These are phyloP conservation scores for Favolaschia claudopus DNA, from an alignment of 768 basidiomycete species.

Conservation along the genomic window DNA sequence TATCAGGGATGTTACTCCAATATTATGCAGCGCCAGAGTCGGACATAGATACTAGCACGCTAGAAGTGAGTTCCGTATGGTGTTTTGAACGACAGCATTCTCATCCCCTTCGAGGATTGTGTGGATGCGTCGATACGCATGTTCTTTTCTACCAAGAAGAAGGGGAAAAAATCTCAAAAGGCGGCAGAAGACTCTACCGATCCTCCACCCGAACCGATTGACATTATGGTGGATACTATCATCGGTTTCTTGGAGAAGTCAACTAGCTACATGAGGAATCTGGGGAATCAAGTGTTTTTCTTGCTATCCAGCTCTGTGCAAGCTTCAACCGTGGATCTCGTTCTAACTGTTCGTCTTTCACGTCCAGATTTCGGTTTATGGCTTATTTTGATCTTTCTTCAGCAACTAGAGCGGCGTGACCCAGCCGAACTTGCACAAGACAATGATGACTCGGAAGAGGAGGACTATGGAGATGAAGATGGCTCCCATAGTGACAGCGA, in stretches of 20 bases:
- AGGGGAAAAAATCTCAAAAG: conserved; percentile 50
- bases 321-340: conserved; percentile 78
- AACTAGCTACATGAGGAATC: conserved; percentile 78
- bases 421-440: conserved; percentile 61
- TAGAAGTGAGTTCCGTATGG: conserved; percentile 60
- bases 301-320: conserved; percentile 72
- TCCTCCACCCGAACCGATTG: conserved; percentile 67
- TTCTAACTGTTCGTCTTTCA: conserved; percentile 71
- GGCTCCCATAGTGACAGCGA: conserved; percentile 39
- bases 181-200: conserved; percentile 44
- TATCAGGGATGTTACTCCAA: conserved; percentile 74
- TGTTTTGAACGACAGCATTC: background rate
- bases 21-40: conserved; percentile 69
- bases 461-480: conserved; percentile 44
- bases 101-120: conserved; percentile 54
- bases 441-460: conserved; percentile 53
- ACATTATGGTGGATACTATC: conserved; percentile 87
- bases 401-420: conserved; percentile 87
- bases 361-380: conserved; percentile 2
- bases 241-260: conserved; percentile 90
- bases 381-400: conserved; percentile 7
- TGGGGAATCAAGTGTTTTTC: conserved; percentile 83
- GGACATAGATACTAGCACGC: conserved; percentile 54
- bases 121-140: conserved; percentile 66
- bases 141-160: conserved; percentile 46